Evolutionary conservation across 139 green algal genomes (phyloP).

Genomic region (Desmodesmus armatus): DNA sequence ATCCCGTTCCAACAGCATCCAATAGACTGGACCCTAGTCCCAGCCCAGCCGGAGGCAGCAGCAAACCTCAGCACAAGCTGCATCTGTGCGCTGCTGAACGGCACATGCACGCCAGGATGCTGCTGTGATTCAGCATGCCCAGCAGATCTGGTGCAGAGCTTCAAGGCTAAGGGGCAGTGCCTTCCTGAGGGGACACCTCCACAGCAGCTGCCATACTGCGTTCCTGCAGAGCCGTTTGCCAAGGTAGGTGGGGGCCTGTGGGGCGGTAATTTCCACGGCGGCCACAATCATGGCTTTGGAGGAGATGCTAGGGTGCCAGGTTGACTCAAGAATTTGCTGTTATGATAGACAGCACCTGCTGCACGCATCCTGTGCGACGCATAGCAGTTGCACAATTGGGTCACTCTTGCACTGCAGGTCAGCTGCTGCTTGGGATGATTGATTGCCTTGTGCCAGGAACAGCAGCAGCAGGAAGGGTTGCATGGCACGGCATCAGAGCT

Average conservation of each 20-base stretch:
- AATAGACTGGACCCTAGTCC: slow-evolving; percentile 48
- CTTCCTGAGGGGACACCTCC: slow-evolving; percentile 48
- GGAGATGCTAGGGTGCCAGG: too few relatives aligned
- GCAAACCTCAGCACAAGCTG: slow-evolving; percentile 59
- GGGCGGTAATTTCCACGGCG: too few relatives aligned
- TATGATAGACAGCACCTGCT: too few relatives aligned
- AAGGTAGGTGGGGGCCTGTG: slow-evolving; percentile 42
- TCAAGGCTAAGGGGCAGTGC: slow-evolving; percentile 36
- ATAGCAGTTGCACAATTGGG: too few relatives aligned
- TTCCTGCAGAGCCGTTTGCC: slow-evolving; percentile 39
- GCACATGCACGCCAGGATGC: slow-evolving; percentile 56
- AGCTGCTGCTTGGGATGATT: too few relatives aligned
- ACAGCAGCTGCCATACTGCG: slow-evolving; percentile 57
- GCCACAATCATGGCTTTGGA: too few relatives aligned
- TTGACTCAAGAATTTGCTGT: too few relatives aligned
- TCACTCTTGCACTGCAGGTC: too few relatives aligned
- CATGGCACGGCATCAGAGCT: too few relatives aligned
- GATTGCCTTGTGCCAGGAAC: too few relatives aligned
- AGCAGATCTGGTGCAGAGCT: slow-evolving; percentile 10
- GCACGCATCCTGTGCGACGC: too few relatives aligned
- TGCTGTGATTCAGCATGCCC: slow-evolving; percentile 64
- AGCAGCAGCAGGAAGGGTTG: too few relatives aligned
- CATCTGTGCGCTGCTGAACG: slow-evolving; percentile 51
- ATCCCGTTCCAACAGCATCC: slow-evolving; percentile 21
- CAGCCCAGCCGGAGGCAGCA: background rate